These are phyloP conservation scores for Umbelopsis sp. DNA, from an alignment of 192 early-diverging fungal species.

Conservation along the genomic window DNA sequence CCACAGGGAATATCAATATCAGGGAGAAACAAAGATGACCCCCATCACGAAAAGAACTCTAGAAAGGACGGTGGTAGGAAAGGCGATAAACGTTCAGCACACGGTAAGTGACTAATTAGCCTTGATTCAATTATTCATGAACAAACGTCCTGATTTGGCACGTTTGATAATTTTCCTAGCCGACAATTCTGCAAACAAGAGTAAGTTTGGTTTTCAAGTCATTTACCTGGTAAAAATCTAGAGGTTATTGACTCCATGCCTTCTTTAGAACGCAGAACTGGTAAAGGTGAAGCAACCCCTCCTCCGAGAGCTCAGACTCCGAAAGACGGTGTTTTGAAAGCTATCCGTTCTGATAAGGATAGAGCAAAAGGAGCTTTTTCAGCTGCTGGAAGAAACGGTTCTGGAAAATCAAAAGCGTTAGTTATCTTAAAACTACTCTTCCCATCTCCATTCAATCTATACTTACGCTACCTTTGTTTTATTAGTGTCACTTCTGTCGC, in stretches of 20 bases:
- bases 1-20: constrained; percentile 23
- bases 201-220: not conserved
- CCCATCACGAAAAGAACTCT: constrained; percentile 3
- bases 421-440: not conserved
- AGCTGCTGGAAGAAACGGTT: constrained; percentile 17
- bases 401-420: constrained; percentile 14
- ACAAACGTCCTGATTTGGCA: not conserved
- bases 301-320: constrained; percentile 14
- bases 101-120: not conserved
- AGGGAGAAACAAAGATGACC: constrained; percentile 37
- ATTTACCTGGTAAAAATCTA: not conserved
- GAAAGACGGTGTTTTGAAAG: constrained; percentile 8
- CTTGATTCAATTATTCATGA: not conserved
- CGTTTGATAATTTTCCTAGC: not conserved
- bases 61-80: constrained; percentile 14
- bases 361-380: not conserved
- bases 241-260: not conserved
- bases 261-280: constrained; percentile 12
- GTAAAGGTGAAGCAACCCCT: constrained; percentile 1
- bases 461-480: constrained; percentile 2
- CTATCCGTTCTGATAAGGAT: constrained; percentile 5
- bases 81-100: constrained; percentile 9
- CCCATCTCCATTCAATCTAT: not conserved
- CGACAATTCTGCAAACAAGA: constrained; percentile 9
- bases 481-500: constrained; percentile 20